A percentile compares a stretch with the other conserved stretches of the same genome.
Conservation (phyloP, 345 rosid species). For the Mallotus nudiflorus region DNA sequence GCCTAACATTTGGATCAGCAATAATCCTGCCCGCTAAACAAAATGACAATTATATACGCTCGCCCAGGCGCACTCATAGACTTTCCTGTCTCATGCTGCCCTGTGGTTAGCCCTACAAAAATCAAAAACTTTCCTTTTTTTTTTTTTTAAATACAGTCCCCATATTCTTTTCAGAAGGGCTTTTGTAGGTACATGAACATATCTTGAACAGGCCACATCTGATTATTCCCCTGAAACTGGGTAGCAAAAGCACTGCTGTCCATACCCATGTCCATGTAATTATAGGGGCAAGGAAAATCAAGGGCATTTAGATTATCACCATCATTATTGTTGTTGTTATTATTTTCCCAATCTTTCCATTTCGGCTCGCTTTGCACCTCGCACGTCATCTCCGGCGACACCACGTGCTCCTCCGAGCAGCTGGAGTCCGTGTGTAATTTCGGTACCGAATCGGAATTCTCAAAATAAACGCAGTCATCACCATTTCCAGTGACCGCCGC, state of each 20-base stretch:
- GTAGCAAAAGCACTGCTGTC: conserved; percentile 40
- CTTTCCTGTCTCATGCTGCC: conserved; percentile 61
- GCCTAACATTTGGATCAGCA: neutral
- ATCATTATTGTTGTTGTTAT: no score
- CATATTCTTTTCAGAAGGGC: conserved; percentile 43
- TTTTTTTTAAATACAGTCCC: no score
- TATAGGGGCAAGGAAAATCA: conserved; percentile 30
- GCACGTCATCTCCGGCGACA: conserved; percentile 77
- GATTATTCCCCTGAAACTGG: conserved; percentile 40
- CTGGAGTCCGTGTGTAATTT: conserved; percentile 73
- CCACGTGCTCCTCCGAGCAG: conserved; percentile 78
- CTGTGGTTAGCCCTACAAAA: conserved; percentile 5
- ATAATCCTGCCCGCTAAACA: neutral
- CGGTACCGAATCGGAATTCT: conserved; percentile 82
- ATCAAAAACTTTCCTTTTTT: neutral
- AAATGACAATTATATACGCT: conserved; percentile 6
- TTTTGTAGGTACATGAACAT: conserved; percentile 63
- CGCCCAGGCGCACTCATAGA: conserved; percentile 52
- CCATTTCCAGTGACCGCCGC: conserved; percentile 19
- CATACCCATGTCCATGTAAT: conserved; percentile 54
- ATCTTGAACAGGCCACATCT: conserved; percentile 71
- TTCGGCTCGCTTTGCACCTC: conserved; percentile 95
- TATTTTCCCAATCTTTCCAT: conserved; percentile 55
- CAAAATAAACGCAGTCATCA: conserved; percentile 55
- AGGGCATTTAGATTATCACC: conserved; percentile 28